These are phyloP conservation scores for Aspergillus bertholletiae DNA, from an alignment of 495 filamentous ascomycete species.

Conservation along the genomic window DNA sequence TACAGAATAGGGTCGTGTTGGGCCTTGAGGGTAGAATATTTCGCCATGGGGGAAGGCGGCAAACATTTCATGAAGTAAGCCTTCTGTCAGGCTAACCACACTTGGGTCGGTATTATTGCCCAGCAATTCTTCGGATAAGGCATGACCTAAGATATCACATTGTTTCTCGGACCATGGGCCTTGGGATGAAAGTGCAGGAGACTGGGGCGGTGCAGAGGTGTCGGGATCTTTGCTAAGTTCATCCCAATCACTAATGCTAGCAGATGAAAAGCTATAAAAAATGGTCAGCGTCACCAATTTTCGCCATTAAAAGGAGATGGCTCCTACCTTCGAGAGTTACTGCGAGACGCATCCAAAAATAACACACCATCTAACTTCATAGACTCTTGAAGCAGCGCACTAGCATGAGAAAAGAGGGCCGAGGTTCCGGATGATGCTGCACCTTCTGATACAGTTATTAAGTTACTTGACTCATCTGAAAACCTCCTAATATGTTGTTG, in stretches of 20 bases:
- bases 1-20: background rate
- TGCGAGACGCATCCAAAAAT: conserved; percentile 27
- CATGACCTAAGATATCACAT: conserved; percentile 13
- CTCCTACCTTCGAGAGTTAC: conserved; percentile 18
- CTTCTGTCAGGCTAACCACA: conserved; percentile 11
- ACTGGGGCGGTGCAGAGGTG: background rate
- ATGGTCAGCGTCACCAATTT: background rate
- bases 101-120: background rate
- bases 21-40: conserved; percentile 18
- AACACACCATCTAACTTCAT: conserved; percentile 33
- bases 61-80: conserved; percentile 23
- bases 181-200: conserved; percentile 3
- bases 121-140: background rate
- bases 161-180: conserved; percentile 9
- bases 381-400: conserved; percentile 24
- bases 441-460: conserved; percentile 8
- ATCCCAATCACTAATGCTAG: conserved; percentile 11
- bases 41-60: conserved; percentile 27
- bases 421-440: conserved; percentile 1
- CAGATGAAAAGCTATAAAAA: conserved; percentile 8
- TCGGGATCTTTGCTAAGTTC: background rate
- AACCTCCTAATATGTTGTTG: conserved; percentile 10
- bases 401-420: conserved; percentile 25
- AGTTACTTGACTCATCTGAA: conserved; percentile 10
- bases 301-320: background rate